Base-by-base conservation (phyloP, 306 rosid species). In the Rubus parviflorus region DNA sequence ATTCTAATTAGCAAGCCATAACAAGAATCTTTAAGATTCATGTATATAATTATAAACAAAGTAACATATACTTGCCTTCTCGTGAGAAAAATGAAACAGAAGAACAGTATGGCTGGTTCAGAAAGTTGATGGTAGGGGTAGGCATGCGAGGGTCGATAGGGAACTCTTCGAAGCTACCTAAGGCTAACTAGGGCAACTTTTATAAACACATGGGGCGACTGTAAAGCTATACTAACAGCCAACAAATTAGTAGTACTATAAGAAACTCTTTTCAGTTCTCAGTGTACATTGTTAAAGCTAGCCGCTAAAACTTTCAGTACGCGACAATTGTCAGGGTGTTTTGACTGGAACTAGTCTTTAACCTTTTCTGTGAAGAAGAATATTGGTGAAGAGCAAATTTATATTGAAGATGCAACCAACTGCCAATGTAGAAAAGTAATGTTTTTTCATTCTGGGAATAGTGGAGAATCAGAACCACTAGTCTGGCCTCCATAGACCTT, bases 151-250 rank as follows among this genome's bases (percentile, higher is more conserved):
- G 25, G 40, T 75, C 45, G 46, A 20, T 20, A 40, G 75, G 71
- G n/a, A 57, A 48, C 73, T 20, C 63, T 40, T 61, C 54, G 75
- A 72, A 64, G 6, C 47, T 16, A 35, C 67, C 15, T 16, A 25
- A 49, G 48, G n/a, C 41, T 15, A 16, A 46, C 42, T 68, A 63
- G 60, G 60, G 54, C 41, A n/a, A 80, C 63, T 35, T 51, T 76
- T n/a, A 8, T 14, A 4, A 46, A 38, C 56, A 75, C 89, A 71
- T 70, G 83, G 84, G 81, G 41, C 23, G 51, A 57, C 69, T 10
- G 65, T 64, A 71, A 64, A 77, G 81, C 43, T 60, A 68, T 58
- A 23, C n/a, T 11, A 53, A 80, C 35, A 60, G 70, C 66, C 63
- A 73, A 68, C 35, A 41, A 9, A 7, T 3, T 3, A 42, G 6